Evolutionary conservation across 1,284 basidiomycete genomes (phyloP).

Genomic region (Vanrija sp.): DNA sequence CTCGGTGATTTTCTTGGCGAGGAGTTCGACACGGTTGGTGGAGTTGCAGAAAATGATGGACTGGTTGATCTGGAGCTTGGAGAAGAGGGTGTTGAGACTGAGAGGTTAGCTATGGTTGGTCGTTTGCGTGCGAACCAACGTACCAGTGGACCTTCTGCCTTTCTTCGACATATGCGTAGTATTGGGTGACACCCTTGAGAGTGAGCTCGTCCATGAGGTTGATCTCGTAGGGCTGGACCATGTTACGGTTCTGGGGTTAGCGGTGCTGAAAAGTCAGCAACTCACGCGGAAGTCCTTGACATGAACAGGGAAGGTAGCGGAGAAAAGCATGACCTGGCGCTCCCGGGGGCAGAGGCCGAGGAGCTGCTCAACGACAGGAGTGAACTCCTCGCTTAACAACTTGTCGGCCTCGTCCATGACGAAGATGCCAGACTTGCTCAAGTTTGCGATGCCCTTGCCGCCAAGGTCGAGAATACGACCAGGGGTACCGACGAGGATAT

Average conservation of each 20-base stretch:
- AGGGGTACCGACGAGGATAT: constrained; percentile 95
- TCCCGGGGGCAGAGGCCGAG: constrained; percentile 78
- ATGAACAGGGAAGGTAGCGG: constrained; percentile 97
- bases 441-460: constrained; percentile 88
- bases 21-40: constrained; percentile 96
- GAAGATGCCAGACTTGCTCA: constrained; percentile 91
- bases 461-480: constrained; percentile 93
- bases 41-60: constrained; percentile 99
- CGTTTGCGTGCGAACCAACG: too few relatives aligned
- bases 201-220: constrained; percentile 99
- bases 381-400: constrained; percentile 93
- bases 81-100: constrained; percentile 39
- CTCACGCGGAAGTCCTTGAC: constrained; percentile 96
- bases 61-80: constrained; percentile 94
- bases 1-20: constrained; percentile 98
- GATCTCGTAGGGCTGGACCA: constrained; percentile 94
- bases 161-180: constrained; percentile 98
- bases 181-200: constrained; percentile 96
- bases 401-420: constrained; percentile 99
- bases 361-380: constrained; percentile 96
- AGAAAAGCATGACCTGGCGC: constrained; percentile 98
- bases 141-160: constrained; percentile 95
- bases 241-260: constrained; percentile 82
- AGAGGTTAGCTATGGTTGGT: not conserved
- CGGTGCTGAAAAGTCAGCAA: constrained; percentile 3